phyloP scores from a whole-genome alignment of 495 filamentous ascomycete species.

The Penicillium bovifimosum region DNA sequence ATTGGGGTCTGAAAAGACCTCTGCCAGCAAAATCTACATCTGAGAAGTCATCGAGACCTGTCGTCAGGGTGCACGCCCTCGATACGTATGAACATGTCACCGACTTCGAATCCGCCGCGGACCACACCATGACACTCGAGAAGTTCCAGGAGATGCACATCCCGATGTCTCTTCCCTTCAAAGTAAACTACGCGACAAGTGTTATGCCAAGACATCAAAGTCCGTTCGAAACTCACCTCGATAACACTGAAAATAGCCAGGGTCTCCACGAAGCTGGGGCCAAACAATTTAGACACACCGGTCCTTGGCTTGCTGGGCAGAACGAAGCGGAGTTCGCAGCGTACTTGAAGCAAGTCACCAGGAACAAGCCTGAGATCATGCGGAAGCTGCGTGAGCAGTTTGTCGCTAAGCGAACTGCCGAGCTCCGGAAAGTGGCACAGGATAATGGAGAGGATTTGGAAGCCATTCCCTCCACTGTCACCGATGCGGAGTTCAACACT shows the following conservation, averaged over 20 bases:
- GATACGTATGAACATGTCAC: slow-evolving; percentile 91
- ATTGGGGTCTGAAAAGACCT: slow-evolving; percentile 92
- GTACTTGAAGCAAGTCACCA: slow-evolving; percentile 60
- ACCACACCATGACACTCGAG: slow-evolving; percentile 72
- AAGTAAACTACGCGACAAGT: slow-evolving; percentile 27
- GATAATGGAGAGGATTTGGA: slow-evolving; percentile 43
- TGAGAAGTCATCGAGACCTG: slow-evolving; percentile 57
- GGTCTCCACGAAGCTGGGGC: slow-evolving; percentile 24
- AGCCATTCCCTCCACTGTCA: slow-evolving; percentile 38
- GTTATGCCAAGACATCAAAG: slow-evolving; percentile 37
- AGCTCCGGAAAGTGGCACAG: slow-evolving; percentile 38
- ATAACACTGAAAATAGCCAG: slow-evolving; percentile 43
- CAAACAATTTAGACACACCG: slow-evolving; percentile 44
- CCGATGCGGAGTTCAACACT: slow-evolving; percentile 53
- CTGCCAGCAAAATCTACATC: slow-evolving; percentile 71
- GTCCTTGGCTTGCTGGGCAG: slow-evolving; percentile 79
- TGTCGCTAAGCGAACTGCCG: slow-evolving; percentile 36
- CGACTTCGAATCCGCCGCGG: slow-evolving; percentile 77
- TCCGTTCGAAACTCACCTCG: slow-evolving; percentile 44
- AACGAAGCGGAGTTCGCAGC: slow-evolving; percentile 62
- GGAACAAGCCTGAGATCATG: slow-evolving; percentile 55
- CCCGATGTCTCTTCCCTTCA: slow-evolving; percentile 51
- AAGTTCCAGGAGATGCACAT: slow-evolving; percentile 83
- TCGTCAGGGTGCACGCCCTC: slow-evolving; percentile 62
- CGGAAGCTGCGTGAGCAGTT: slow-evolving; percentile 49